Evolutionary conservation across 2,329 filamentous ascomycete species (phyloP), one percentile per base, ranked within the genome.

Genomic region (Onygenales sp.): DNA sequence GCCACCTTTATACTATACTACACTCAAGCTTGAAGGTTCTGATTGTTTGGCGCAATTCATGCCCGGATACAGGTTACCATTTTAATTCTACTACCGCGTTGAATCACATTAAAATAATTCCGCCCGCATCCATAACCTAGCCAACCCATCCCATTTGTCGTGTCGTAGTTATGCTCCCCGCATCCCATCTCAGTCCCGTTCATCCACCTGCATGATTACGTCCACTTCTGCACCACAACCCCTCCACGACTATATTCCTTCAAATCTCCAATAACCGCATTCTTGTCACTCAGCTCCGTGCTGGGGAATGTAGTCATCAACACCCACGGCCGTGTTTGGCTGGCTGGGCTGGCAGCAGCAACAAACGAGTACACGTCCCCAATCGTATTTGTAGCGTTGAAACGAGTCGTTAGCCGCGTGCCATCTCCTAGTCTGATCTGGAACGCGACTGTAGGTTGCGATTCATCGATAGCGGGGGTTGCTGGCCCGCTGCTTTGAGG

Each of bases 261-360:
- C 48, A 78, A 61, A 14, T 77, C 75, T 2, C 72, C 74, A 31
- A 78, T 64, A 7, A 65, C 64, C 27, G 66, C 64, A 5, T 66
- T 62, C 66, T 79, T 78, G 60, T 85, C 81, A 13, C 67, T 76
- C 41, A 85, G 68, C 62, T 85, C 81, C 59, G 79, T 83, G 54
- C 75, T 82, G 0, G 82, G 82, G 64, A 85, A 85, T 0, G 82
- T 85, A 5, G 82, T 85, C 78, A 84, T 83, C 55, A 85, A 68
- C 3, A 78, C 79, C 69, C 79, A 85, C 3, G 72, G 60, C 36
- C 82, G 74, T 56, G 70, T 63, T 51, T 69, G 68, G 57, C 75
- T 78, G 11, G 69, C 66, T 0, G 79, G 65, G 46, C 75, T 80
- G 5, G 81, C 72, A 10, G 75, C 73, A 51, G 73, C 67, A 45